Evolutionary conservation across 2,329 filamentous ascomycete species (phyloP), one percentile per base, ranked within the genome.

Genomic region (Alternaria arbusti): DNA sequence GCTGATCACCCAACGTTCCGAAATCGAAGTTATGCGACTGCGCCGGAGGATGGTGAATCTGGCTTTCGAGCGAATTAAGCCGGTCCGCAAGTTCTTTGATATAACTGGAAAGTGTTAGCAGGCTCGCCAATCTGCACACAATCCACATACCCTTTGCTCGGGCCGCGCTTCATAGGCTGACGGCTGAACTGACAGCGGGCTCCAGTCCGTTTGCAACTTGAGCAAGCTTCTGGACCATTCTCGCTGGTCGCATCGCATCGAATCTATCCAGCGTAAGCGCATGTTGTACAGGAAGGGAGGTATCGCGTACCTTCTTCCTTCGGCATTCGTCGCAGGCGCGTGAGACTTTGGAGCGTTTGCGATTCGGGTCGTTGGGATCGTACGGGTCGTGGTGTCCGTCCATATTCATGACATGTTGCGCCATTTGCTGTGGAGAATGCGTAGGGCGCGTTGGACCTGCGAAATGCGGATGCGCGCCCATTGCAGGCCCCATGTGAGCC

Each of bases 241-340:
- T 81, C 79, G 49, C 74, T 77, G 10, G 79, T 80, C 25, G 79
- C 78, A 59, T 81, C 79, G 64, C 79, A 81, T 63, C 79, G 74
- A 57, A 81, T 81, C 79, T 81, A 61, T 20, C 20, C 6, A 10
- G 26, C 12, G 56, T 77, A 22, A 76, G 69, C 68, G 57, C 46
- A 52, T 20, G n/a, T 28, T 4, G 44, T 30, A 23, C 25, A 20
- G 32, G 17, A 36, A 23, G 23, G 46, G 51, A 11, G 50, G 9
- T 52, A n/a, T 64, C 46, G 56, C 70, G 23, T 54, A 81, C 79
- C 76, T 81, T 81, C 67, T 81, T 81, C 28, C 79, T 71, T 54
- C 79, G 74, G 60, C 79, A 81, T 64, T 81, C 79, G 61, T 81
- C 79, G 67, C 79, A 81, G 10, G 79, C 79, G 56, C 79, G 78